These are phyloP conservation scores for Rhizoclosmatium hyalinum DNA, from an alignment of 371 early-diverging fungal species.

Conservation along the genomic window DNA sequence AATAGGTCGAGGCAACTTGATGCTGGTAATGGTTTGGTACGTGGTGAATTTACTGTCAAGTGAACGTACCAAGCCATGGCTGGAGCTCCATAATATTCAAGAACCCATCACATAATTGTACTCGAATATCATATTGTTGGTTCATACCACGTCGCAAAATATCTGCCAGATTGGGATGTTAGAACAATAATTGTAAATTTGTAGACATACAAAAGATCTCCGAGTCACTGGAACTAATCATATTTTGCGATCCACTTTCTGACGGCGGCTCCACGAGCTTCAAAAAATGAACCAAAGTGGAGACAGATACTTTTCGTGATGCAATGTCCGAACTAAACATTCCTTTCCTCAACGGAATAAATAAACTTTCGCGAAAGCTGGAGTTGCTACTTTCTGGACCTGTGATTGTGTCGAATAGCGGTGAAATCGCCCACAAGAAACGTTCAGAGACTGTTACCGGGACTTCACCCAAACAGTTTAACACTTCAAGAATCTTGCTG, in stretches of 20 bases:
- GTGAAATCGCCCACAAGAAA: constrained; percentile 23
- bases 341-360: constrained; percentile 27
- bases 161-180: not conserved
- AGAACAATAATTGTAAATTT: not conserved
- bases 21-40: not conserved
- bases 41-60: not conserved
- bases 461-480: constrained; percentile 1
- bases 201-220: constrained; percentile 27
- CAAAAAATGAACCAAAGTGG: constrained; percentile 18
- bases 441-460: not conserved
- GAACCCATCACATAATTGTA: constrained; percentile 28
- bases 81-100: constrained; percentile 7
- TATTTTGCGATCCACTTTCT: constrained; percentile 24
- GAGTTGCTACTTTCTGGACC: not conserved
- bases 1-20: constrained; percentile 13
- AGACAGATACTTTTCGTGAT: constrained; percentile 15
- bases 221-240: constrained; percentile 4
- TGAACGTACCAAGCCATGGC: constrained; percentile 22
- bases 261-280: constrained; percentile 17
- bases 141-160: constrained; percentile 19
- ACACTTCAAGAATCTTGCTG: constrained; percentile 10
- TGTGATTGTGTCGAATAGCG: not conserved
- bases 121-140: constrained; percentile 24
- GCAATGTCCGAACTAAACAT: constrained; percentile 28
- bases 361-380: constrained; percentile 4